A percentile compares a stretch with the other conserved stretches of the same genome.
Evolutionary conservation across 148 eudicot genomes (phyloP).

Genomic region (Dysphania ambrosioides): DNA sequence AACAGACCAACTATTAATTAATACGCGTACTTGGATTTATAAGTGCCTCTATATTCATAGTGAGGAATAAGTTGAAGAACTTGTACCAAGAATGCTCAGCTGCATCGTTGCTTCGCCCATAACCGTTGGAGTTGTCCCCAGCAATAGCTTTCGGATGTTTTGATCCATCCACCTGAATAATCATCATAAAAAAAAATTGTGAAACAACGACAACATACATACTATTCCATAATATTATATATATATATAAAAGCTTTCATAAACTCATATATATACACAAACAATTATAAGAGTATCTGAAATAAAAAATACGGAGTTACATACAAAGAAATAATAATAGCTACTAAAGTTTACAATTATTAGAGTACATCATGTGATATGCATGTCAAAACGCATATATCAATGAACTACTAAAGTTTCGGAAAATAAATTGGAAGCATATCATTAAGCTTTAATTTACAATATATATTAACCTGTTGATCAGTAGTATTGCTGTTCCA

Average conservation of each 20-base stretch:
- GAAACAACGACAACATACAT: not conserved
- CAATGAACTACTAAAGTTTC: too few relatives aligned
- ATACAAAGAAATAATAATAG: too few relatives aligned
- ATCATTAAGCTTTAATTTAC: not conserved
- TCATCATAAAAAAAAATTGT: slow-evolving; percentile 3
- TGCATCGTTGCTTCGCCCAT: slow-evolving; percentile 20
- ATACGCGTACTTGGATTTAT: too few relatives aligned
- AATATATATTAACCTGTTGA: slow-evolving; percentile 26
- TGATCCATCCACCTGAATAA: slow-evolving; percentile 26
- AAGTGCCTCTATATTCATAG: too few relatives aligned
- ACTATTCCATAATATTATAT: not conserved
- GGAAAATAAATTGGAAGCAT: not conserved
- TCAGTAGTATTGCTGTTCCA: slow-evolving; percentile 22
- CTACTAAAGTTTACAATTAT: too few relatives aligned
- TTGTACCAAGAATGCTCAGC: slow-evolving; percentile 30
- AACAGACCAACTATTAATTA: not conserved
- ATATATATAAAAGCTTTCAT: too few relatives aligned
- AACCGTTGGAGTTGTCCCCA: slow-evolving; percentile 19
- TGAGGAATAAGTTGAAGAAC: not conserved
- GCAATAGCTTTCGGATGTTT: slow-evolving; percentile 21
- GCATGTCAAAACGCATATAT: too few relatives aligned
- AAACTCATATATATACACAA: too few relatives aligned
- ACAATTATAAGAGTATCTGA: too few relatives aligned
- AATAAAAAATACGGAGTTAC: too few relatives aligned
- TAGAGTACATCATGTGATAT: too few relatives aligned